Conservation (phyloP, 495 filamentous ascomycete genomes). For the Hypoxylon fragiforme region DNA sequence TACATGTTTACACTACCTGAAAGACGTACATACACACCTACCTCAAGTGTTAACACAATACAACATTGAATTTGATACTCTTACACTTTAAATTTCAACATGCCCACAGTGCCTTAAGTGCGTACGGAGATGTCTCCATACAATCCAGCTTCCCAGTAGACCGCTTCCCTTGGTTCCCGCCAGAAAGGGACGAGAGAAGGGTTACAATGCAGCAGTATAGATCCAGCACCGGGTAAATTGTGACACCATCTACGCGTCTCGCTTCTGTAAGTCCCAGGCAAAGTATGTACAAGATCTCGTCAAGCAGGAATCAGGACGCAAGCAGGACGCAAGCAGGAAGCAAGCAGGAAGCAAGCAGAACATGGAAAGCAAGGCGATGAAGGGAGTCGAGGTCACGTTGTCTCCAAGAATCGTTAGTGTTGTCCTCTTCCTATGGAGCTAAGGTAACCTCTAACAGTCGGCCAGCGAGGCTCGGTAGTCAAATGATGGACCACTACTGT, state of each 20-base stretch:
- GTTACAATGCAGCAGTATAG: conserved; percentile 28
- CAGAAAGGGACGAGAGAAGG: not conserved
- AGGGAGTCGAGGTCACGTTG: conserved; percentile 24
- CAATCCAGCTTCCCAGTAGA: conserved; percentile 3
- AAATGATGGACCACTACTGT: conserved; percentile 29
- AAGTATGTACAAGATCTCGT: conserved; percentile 10
- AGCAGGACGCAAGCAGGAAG: too few relatives aligned
- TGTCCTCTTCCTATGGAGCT: conserved; percentile 5
- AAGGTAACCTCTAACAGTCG: conserved; percentile 1
- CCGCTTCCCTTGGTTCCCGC: conserved; percentile 22
- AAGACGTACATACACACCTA: too few relatives aligned
- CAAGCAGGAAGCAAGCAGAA: too few relatives aligned
- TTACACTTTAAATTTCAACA: conserved; percentile 12
- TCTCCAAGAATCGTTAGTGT: conserved; percentile 25
- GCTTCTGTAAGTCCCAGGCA: not conserved
- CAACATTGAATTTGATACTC: too few relatives aligned
- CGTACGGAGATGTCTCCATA: not conserved
- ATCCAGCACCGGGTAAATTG: conserved; percentile 33
- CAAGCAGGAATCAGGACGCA: conserved; percentile 12
- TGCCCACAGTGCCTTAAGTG: too few relatives aligned
- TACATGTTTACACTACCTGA: too few relatives aligned
- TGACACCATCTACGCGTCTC: conserved; percentile 22
- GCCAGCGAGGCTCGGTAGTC: conserved; percentile 21
- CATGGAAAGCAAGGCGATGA: conserved; percentile 4
- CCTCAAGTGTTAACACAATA: too few relatives aligned